Base-by-base conservation (phyloP, 2,329 filamentous ascomycete species). In the Microsporum audouinii region DNA sequence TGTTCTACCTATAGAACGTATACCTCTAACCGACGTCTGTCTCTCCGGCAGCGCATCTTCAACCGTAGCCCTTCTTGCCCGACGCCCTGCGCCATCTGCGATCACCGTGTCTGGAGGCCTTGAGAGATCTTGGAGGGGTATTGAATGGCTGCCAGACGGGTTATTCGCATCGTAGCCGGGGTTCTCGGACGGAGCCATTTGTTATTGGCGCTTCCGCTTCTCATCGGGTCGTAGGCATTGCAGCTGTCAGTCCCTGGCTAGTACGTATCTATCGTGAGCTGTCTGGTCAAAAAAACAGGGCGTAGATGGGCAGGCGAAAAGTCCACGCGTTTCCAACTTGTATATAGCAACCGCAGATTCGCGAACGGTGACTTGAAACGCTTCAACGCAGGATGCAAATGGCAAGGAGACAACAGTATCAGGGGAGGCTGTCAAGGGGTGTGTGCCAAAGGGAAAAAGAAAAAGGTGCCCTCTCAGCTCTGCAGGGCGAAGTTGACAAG, bases 71-170 rank as follows among this genome's bases (percentile, higher is more conserved):
- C 68, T 68, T 63, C 65, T 66, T 64, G 49, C 63, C 57, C 69
- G 65, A 33, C 72, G 66, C 63, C 64, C 60, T 55, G 68, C 66
- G 31, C 69, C 71, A 34, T 69, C 70, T 17, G 67, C 62, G 38
- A 65, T 66, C 56, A 62, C 63, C 31, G 63, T 65, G 60, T 71
- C 72, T 38, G 72, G 71, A 31, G 72, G 70, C 62, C 73, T 71
- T 10, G 77, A 76, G 39, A 88, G 77, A 67, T 86, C 82, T 72
- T 85, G 85, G 62, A 92, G 78, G 63, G 87, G 88, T 75, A 94
- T 91, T 64, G 86, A 86, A 60, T 75, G 73, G 62, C 69, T 64
- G n/a, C 65, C 64, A 27, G 67, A 64, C 59, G 64, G 63, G 57
- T 45, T 45, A 43, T 71, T 67, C 62, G 65, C 66, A 65, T 66